Evolutionary conservation across 129 eudicot genomes (phyloP).

Genomic region (Solidago caesia): DNA sequence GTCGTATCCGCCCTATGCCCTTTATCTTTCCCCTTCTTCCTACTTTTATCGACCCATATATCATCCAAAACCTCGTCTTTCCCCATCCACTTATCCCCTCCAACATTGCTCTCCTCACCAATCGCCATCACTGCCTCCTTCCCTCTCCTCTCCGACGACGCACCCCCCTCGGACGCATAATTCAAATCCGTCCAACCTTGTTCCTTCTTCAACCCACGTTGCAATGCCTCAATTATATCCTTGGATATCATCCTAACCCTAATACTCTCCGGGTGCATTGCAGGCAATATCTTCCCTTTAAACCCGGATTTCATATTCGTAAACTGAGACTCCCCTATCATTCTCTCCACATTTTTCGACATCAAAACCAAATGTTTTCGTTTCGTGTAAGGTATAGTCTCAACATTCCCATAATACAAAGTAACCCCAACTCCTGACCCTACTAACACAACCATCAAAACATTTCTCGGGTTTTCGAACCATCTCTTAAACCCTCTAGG

Average conservation of each 20-base stretch:
- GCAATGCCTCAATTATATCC: slow-evolving; percentile 66
- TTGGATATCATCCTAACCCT: slow-evolving; percentile 64
- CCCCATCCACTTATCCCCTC: slow-evolving; percentile 54
- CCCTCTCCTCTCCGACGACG: slow-evolving; percentile 30
- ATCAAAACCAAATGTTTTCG: slow-evolving; percentile 64
- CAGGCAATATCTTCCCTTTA: slow-evolving; percentile 81
- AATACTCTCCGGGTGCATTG: slow-evolving; percentile 81
- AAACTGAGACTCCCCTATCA: slow-evolving; percentile 63
- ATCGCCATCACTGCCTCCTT: slow-evolving; percentile 43
- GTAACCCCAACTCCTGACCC: slow-evolving; percentile 58
- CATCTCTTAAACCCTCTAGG: slow-evolving; percentile 56
- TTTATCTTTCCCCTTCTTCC: slow-evolving; percentile 56
- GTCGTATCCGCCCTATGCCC: slow-evolving; percentile 46
- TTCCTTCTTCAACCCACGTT: slow-evolving; percentile 75
- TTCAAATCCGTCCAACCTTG: slow-evolving; percentile 70
- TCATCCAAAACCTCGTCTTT: slow-evolving; percentile 85
- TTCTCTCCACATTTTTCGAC: slow-evolving; percentile 45
- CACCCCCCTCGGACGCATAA: slow-evolving; percentile 45
- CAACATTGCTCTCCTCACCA: slow-evolving; percentile 36
- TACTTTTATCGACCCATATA: slow-evolving; percentile 71
- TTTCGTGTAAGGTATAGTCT: slow-evolving; percentile 82
- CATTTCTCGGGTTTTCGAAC: slow-evolving; percentile 58
- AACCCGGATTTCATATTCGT: slow-evolving; percentile 43
- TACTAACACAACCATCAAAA: slow-evolving; percentile 41
- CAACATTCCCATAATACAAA: slow-evolving; percentile 64